Percentiles rank a stretch among this genome's conserved stretches.
These are phyloP conservation scores for Populus tomentosa DNA, from an alignment of 441 rosid genomes.

Conservation along the genomic window DNA sequence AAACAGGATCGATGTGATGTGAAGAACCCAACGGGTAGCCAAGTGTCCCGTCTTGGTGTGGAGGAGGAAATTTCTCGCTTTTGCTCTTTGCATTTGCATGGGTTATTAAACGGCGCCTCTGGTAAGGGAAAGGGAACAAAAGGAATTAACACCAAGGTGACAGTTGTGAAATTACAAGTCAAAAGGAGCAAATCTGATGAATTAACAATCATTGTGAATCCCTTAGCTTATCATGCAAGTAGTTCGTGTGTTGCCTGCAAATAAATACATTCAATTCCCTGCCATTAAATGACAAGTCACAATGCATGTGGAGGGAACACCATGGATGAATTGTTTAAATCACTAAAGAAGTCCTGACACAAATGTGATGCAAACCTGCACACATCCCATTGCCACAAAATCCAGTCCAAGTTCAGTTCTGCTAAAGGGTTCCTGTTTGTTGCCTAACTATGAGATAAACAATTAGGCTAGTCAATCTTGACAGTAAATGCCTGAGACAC, in stretches of 20 bases:
- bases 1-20: constrained; percentile 54
- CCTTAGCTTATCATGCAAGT: background rate
- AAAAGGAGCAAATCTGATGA: background rate
- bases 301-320: background rate
- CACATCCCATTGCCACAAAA: background rate
- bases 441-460: background rate
- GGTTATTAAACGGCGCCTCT: constrained; percentile 87
- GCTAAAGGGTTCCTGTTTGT: background rate
- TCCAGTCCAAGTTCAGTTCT: background rate
- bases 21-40: constrained; percentile 82
- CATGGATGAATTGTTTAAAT: background rate
- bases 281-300: background rate
- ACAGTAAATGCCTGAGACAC: background rate
- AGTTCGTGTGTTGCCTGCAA: background rate
- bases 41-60: constrained; percentile 86
- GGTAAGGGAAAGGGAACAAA: constrained; percentile 20
- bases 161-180: background rate
- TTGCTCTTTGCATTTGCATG: constrained; percentile 99
- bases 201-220: background rate
- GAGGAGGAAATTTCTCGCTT: constrained; percentile 98
- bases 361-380: background rate
- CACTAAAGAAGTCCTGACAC: background rate
- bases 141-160: background rate
- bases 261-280: background rate
- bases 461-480: background rate